Percentiles rank a stretch among this genome's conserved stretches.
Evolutionary conservation across 208 protist species (phyloP).

Genomic region (Acanthamoeba royreba): DNA sequence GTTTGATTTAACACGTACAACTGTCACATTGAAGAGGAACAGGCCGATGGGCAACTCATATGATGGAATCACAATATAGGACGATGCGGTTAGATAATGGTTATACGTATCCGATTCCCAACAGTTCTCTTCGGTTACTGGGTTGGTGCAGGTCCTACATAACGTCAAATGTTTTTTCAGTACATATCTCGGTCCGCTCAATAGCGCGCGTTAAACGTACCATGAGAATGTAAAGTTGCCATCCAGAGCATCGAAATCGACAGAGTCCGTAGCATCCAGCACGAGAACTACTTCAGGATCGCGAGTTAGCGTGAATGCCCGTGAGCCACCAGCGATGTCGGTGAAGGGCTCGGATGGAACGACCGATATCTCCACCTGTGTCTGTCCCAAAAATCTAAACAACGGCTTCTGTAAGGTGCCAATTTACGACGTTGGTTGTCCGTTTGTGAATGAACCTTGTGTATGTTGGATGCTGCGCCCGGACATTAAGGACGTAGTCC

Average conservation of each 20-base stretch:
- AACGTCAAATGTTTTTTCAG: background rate
- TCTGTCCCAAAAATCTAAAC: background rate
- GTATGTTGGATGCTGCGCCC: background rate
- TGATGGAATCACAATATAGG: background rate
- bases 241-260: background rate
- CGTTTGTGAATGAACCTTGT: background rate
- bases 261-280: background rate
- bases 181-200: background rate
- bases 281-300: background rate
- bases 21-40: background rate
- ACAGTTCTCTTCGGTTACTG: background rate
- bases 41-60: conserved; percentile 26
- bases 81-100: background rate
- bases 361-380: background rate
- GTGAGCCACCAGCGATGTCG: background rate
- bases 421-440: no score
- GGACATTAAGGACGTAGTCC: background rate
- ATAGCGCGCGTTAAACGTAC: background rate
- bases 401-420: no score
- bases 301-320: background rate
- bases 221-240: background rate
- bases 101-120: background rate
- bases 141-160: background rate
- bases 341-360: background rate
- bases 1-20: background rate